Base-by-base conservation (phyloP, 768 basidiomycete genomes). In the Boletus tomentosulus region DNA sequence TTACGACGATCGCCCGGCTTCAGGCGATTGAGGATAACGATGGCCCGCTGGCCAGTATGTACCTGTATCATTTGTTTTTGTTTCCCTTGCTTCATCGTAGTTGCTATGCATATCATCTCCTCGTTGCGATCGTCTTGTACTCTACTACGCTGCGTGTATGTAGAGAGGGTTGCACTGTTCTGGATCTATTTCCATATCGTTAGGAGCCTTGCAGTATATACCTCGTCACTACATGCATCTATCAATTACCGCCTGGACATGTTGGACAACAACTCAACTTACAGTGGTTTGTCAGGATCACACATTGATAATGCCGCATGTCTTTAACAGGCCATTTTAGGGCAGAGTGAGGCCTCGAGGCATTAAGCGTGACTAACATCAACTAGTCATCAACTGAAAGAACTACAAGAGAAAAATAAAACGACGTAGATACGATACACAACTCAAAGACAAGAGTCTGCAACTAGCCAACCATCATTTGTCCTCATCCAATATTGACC, bases 351-450 rank as follows among this genome's bases (percentile, higher is more conserved):
- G 10, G 31, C 31, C 10, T 33, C 16, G 38, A 38, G 37, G 38
- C 9, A 19, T 39, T 38, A n/a, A n/a, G 3, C 9, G 4, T 34
- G 13, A 16, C 37, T 16, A 38, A n/a, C 37, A 5, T 38, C 37
- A n/a, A n/a, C 6, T 1, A 1, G 19, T 19, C 38, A 19, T 22
- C 38, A n/a, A 39, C 8, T 10, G 9, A 39, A 39, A 39, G 19
- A 38, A 5, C 34, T 16, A 16, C 4, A 38, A 10, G 19, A 33
- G 30, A 33, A 11, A 37, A 42, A 47, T 25, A 15, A 43, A 43
- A n/a, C 11, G 27, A 46, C n/a, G 25, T 38, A 28, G 35, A 45
- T 60, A 60, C 19, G 38, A 35, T 55, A 44, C 41, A 50, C 31
- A 50, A 27, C 45, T n/a, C n/a, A 50, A 46, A 43, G 11, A 33